phyloP scores from a whole-genome alignment of 2,329 filamentous ascomycete genomes.

The Colletotrichum orchidophilum region DNA sequence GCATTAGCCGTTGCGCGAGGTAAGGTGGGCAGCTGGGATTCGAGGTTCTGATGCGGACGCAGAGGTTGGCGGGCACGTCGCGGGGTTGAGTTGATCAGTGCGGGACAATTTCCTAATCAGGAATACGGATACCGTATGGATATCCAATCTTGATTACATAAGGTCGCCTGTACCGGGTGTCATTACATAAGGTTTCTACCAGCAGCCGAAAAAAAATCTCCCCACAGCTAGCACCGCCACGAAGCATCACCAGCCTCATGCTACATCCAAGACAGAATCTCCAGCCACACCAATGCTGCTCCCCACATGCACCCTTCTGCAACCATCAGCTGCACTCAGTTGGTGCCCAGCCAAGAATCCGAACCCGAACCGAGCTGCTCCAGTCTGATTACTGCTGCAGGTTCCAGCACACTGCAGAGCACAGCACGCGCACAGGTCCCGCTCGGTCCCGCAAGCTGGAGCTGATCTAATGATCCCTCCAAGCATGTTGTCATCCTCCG shows the following conservation, averaged over 20 bases:
- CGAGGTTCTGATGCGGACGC: not conserved
- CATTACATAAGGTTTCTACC: not conserved
- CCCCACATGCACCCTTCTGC: not conserved
- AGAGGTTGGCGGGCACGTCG: not conserved
- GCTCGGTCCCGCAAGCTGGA: constrained; percentile 2
- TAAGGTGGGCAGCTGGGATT: not conserved
- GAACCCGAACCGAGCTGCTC: not conserved
- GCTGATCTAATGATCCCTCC: not conserved
- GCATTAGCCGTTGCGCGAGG: not conserved
- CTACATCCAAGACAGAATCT: not conserved
- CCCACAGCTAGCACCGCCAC: not conserved
- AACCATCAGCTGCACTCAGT: fast-evolving
- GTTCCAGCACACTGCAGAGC: not conserved
- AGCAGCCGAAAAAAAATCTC: fast-evolving
- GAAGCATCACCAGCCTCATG: not conserved
- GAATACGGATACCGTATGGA: too few relatives aligned
- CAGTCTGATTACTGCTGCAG: not conserved
- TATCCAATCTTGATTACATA: not conserved
- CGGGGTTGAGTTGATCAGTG: not conserved
- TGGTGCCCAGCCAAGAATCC: not conserved
- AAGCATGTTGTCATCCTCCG: constrained; percentile 14
- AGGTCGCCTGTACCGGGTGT: not conserved
- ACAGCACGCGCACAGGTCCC: not conserved
- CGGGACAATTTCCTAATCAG: not conserved
- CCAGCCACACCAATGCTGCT: not conserved